Conservation (phyloP, 106 monocot species). For the Phalaenopsis aphrodite region DNA sequence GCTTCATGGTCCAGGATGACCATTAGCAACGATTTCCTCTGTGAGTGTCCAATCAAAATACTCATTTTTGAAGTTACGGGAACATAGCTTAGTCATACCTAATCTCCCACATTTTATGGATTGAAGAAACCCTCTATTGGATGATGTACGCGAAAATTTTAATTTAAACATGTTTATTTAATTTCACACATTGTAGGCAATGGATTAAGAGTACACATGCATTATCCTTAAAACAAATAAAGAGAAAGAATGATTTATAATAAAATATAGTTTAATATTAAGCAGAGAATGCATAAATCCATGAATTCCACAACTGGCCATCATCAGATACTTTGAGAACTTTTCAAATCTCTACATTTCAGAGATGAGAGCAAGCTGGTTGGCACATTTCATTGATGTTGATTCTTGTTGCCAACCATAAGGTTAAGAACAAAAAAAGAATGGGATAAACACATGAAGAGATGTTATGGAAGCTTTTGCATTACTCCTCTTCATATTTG, state of each 20-base stretch:
- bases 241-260: no score
- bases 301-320: conserved; percentile 55
- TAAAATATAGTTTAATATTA: not conserved
- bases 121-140: no score
- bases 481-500: conserved; percentile 38
- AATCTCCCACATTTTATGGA: no score
- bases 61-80: no score
- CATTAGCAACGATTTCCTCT: no score
- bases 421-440: conserved; percentile 33
- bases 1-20: no score
- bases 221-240: not conserved
- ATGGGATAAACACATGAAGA: conserved; percentile 50
- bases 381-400: conserved; percentile 52
- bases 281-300: conserved; percentile 66
- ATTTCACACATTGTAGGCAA: no score
- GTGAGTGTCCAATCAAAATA: no score
- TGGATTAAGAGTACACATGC: no score
- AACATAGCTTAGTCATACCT: no score
- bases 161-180: no score
- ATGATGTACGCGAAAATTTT: no score
- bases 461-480: conserved; percentile 31
- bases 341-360: conserved; percentile 41
- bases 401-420: conserved; percentile 42
- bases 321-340: conserved; percentile 61
- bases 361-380: conserved; percentile 53